Evolutionary conservation across 2,329 filamentous ascomycete genomes (phyloP), one percentile per base, ranked within the genome.

Genomic region (Zymoseptoria ardabiliae): DNA sequence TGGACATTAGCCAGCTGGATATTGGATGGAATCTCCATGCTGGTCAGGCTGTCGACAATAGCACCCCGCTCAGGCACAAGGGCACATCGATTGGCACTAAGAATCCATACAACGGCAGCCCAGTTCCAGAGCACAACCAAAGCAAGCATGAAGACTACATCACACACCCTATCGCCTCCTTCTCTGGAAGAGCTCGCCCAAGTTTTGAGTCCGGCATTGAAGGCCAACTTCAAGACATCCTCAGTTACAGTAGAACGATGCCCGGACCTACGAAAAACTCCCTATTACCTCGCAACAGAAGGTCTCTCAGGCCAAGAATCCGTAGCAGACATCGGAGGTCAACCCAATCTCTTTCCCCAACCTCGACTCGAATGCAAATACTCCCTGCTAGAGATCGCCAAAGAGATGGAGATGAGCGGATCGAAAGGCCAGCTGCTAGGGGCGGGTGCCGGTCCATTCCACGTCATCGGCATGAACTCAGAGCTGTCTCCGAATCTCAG

Each of bases 241-340:
- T 62, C 63, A 6, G 56, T 65, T 57, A 64, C 48, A 30, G 63
- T 70, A 6, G 55, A 57, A 10, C 52, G 30, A 56, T 70, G 69
- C 61, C 69, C 69, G 6, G 68, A 70, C 53, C 64, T 70, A 4
- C 62, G 66, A 1, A 50, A 65, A 45, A 21, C 66, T 11, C 69
- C 69, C 2, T 71, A 65, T 59, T 55, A 63, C 53, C 65, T 71
- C 20, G 68, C 69, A 9, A 63, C 65, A 23, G 48, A 60, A 63
- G 68, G 70, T 22, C 59, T 71, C 20, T 65, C 59, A 11, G 69
- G 68, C 13, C 59, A 66, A 10, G 70, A 71, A 62, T 51, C 59
- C 50, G 58, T 69, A 22, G 68, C 68, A 56, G 69, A 71, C 56
- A 68, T 71, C 11, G 69, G 69, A 19, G 69, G 69, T 13, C 69